Conservation (phyloP, 164 flowering plant genomes). For the Vitis riparia region DNA sequence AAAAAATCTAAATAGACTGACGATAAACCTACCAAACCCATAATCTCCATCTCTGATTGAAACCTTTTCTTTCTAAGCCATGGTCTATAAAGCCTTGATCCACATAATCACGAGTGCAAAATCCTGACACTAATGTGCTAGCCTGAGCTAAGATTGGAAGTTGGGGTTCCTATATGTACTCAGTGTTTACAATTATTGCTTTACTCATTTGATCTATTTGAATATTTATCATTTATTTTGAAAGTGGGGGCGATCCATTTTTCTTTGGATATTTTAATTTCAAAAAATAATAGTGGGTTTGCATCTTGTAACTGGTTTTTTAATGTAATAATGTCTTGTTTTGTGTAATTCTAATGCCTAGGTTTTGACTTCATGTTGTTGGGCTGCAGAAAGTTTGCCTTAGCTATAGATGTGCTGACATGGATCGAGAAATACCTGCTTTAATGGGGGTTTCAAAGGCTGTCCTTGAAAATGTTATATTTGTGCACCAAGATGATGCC, state of each 20-base stretch:
- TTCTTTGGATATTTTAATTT: neutral
- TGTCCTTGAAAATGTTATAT: constrained; percentile 90
- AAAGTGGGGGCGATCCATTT: neutral
- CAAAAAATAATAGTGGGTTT: neutral
- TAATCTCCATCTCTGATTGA: no score
- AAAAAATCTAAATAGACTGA: no score
- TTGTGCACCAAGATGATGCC: constrained; percentile 97
- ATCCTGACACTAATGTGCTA: no score
- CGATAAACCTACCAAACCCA: no score
- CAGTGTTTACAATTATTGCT: neutral
- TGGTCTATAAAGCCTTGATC: no score
- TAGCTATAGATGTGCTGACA: constrained; percentile 99
- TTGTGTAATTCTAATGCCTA: neutral
- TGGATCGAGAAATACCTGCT: constrained; percentile 97
- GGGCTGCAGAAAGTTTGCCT: constrained; percentile 92
- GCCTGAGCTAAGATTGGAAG: no score
- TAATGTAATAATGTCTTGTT: neutral
- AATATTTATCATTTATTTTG: neutral
- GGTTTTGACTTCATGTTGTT: neutral
- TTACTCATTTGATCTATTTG: neutral
- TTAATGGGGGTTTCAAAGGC: constrained; percentile 99
- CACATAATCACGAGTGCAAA: no score
- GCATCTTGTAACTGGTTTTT: neutral
- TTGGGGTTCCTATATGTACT: no score
- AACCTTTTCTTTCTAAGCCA: no score